phyloP scores from a whole-genome alignment of 2,329 filamentous ascomycete genomes.

The Verticillium dahliae region DNA sequence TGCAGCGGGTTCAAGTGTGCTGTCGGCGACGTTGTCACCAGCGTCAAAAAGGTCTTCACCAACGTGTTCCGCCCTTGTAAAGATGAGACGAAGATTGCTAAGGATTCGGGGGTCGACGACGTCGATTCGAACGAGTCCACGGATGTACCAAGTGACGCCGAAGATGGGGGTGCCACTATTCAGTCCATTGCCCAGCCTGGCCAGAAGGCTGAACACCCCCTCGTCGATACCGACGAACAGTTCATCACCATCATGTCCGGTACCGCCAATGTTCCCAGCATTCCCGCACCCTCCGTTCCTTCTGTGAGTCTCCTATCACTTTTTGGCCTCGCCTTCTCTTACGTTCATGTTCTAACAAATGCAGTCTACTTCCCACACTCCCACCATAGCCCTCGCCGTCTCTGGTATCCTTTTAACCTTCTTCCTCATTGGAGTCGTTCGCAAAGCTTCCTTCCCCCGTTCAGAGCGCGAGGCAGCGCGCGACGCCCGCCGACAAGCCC shows the following conservation, averaged over 20 bases:
- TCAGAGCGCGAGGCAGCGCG: background rate
- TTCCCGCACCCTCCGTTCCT: background rate
- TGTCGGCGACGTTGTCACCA: background rate
- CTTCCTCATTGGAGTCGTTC: background rate
- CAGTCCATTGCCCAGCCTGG: background rate
- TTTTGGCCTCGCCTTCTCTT: background rate
- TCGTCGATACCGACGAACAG: background rate
- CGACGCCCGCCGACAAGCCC: background rate
- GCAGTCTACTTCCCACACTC: background rate
- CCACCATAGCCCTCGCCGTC: conserved; percentile 15
- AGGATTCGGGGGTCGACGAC: background rate
- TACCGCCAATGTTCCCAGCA: background rate
- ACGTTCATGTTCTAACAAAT: background rate
- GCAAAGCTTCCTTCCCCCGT: background rate
- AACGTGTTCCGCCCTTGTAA: background rate
- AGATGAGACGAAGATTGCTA: background rate
- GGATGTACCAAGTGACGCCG: background rate
- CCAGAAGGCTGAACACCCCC: background rate
- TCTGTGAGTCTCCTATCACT: background rate
- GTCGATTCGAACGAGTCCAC: background rate
- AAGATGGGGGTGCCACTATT: background rate
- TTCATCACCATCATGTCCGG: background rate
- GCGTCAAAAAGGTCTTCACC: background rate
- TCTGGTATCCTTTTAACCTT: conserved; percentile 2
- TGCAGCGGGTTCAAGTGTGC: background rate